A percentile compares a stretch with the other conserved stretches of the same genome.
phyloP scores from a whole-genome alignment of 2,329 filamentous ascomycete species.

The Capronia americana region DNA sequence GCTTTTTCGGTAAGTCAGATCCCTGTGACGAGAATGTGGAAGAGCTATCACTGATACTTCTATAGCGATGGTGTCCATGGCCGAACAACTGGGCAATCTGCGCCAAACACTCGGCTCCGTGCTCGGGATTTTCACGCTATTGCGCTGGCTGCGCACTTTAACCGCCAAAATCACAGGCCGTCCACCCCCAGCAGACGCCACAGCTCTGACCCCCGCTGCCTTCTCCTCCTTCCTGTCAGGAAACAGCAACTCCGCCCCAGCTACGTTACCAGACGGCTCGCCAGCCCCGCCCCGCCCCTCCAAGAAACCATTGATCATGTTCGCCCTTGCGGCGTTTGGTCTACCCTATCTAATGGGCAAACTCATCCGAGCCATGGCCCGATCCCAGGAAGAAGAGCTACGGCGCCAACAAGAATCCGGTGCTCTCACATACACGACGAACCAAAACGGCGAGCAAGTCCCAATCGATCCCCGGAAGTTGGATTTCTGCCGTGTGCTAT shows the following conservation, averaged over 20 bases:
- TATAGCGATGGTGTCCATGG: slow-evolving; percentile 94
- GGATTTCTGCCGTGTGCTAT: slow-evolving; percentile 93
- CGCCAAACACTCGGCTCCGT: slow-evolving; percentile 92
- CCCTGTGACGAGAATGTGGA: slow-evolving; percentile 20
- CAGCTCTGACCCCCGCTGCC: slow-evolving; percentile 82
- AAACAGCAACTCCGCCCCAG: slow-evolving; percentile 47
- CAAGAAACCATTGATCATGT: slow-evolving; percentile 95
- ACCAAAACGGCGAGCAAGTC: slow-evolving; percentile 46
- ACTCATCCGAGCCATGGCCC: slow-evolving; percentile 83
- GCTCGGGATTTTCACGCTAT: slow-evolving; percentile 91
- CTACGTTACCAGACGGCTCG: slow-evolving; percentile 68
- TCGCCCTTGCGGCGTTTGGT: slow-evolving; percentile 91
- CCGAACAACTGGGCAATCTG: slow-evolving; percentile 93
- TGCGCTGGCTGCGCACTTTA: slow-evolving; percentile 91
- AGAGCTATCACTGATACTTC: slow-evolving; percentile 29
- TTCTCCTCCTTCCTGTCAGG: slow-evolving; percentile 89
- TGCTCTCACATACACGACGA: slow-evolving; percentile 54
- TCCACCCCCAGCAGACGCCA: slow-evolving; percentile 85
- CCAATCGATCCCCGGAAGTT: slow-evolving; percentile 85
- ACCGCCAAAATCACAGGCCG: slow-evolving; percentile 92
- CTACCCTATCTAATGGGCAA: slow-evolving; percentile 97
- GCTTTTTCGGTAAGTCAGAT: slow-evolving; percentile 82
- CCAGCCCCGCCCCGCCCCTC: slow-evolving; percentile 75
- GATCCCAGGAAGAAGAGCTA: slow-evolving; percentile 80
- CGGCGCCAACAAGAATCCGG: slow-evolving; percentile 57